Conservation (phyloP, 192 early-diverging fungal species). For the Rhizoclosmatium globosum region DNA sequence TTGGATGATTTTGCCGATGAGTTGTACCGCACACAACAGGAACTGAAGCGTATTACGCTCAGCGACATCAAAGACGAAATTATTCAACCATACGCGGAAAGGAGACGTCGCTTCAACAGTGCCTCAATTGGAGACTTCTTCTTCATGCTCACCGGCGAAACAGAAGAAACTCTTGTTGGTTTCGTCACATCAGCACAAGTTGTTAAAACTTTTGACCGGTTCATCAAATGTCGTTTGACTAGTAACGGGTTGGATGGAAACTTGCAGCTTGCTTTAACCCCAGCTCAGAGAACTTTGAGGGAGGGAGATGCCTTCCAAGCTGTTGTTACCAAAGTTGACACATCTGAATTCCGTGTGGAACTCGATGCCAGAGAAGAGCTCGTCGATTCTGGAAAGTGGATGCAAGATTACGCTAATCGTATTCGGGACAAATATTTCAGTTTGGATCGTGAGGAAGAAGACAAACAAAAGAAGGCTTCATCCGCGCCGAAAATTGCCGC, state of each 20-base stretch:
- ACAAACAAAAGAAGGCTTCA: conserved; percentile 26
- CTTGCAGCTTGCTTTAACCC: conserved; percentile 71
- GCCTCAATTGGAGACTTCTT: conserved; percentile 72
- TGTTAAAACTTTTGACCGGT: conserved; percentile 73
- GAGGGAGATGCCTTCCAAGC: conserved; percentile 78
- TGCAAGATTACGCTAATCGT: conserved; percentile 18
- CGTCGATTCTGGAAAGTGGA: conserved; percentile 35
- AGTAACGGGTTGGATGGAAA: conserved; percentile 81
- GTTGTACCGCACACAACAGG: conserved; percentile 74
- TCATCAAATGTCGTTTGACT: conserved; percentile 77
- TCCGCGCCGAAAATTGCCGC: background rate
- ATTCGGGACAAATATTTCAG: conserved; percentile 35
- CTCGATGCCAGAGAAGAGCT: conserved; percentile 68
- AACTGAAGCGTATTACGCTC: conserved; percentile 79
- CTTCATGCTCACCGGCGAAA: conserved; percentile 88
- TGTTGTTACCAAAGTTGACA: conserved; percentile 82
- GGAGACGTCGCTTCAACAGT: conserved; percentile 65
- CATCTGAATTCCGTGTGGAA: conserved; percentile 78
- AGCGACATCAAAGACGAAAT: conserved; percentile 89
- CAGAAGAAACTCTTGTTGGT: conserved; percentile 70
- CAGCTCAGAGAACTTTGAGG: conserved; percentile 42
- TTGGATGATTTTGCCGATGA: conserved; percentile 91
- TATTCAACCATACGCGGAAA: conserved; percentile 81
- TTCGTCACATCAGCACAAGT: conserved; percentile 76
- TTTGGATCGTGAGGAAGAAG: conserved; percentile 51